phyloP scores from a whole-genome alignment of 2,329 filamentous ascomycete species.

The Trichoderma aggressivum region DNA sequence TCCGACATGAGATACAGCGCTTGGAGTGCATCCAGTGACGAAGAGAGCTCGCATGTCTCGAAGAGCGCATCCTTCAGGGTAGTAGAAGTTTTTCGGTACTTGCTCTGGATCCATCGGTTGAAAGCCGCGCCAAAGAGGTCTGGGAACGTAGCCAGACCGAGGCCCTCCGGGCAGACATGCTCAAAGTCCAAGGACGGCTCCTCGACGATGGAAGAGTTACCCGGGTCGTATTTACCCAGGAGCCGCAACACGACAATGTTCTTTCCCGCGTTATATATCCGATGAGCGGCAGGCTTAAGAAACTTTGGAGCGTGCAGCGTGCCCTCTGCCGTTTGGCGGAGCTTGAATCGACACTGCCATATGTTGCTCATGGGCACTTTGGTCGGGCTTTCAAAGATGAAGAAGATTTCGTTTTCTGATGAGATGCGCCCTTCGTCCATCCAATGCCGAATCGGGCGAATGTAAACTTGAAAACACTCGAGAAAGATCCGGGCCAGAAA shows the following conservation, averaged over 20 bases:
- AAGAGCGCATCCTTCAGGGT: constrained; percentile 66
- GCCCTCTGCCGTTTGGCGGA: constrained; percentile 60
- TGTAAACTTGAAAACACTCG: constrained; percentile 76
- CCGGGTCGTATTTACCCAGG: constrained; percentile 53
- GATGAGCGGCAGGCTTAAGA: constrained; percentile 62
- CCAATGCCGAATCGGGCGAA: constrained; percentile 77
- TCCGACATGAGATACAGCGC: constrained; percentile 75
- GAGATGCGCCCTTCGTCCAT: constrained; percentile 75
- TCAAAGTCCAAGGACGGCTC: constrained; percentile 55
- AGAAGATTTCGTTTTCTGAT: constrained; percentile 67
- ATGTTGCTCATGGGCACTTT: constrained; percentile 60
- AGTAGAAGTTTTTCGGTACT: constrained; percentile 66
- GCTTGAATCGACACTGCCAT: constrained; percentile 72
- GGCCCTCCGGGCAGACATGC: constrained; percentile 47
- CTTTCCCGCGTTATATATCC: constrained; percentile 85
- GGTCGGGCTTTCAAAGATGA: constrained; percentile 60
- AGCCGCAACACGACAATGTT: constrained; percentile 80
- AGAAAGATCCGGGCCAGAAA: constrained; percentile 70
- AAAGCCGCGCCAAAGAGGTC: constrained; percentile 72
- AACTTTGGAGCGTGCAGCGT: constrained; percentile 70
- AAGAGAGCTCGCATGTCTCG: constrained; percentile 63
- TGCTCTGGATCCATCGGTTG: constrained; percentile 70
- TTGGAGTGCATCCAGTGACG: constrained; percentile 64
- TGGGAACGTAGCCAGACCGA: constrained; percentile 63
- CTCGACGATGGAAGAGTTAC: constrained; percentile 27